Base-by-base conservation (phyloP, 2,329 filamentous ascomycete genomes). In the Cercospora brassicicola region DNA sequence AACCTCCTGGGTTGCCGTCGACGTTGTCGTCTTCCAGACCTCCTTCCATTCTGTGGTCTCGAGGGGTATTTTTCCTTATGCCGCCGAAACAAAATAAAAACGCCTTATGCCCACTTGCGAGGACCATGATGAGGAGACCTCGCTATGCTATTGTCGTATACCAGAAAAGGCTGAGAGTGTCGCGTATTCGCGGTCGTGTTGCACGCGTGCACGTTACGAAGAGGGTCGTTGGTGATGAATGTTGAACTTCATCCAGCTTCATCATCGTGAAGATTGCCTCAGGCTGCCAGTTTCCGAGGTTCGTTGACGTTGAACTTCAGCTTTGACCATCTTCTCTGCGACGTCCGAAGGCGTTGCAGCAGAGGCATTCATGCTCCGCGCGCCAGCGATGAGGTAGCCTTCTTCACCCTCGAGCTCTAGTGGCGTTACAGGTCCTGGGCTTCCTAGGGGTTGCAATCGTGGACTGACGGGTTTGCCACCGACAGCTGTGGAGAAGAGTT, bases 361-460 rank as follows among this genome's bases (percentile, higher is more conserved):
- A 11, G 59, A 64, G 23, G 69, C 62, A 9, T 70, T 67, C 6
- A 72, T 64, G 20, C 75, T 72, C 31, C 77, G 75, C 8, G 79
- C 77, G 6, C 83, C 82, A 23, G 81, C 82, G n/a, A 81, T 77
- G 30, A 85, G 77, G 69, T 85, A 85, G 63, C 72, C 81, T 13
- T 78, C 76, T 15, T 76, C 72, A 1, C 77, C 78, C 73, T 84
- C 84, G 33, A 86, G 79, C 70, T 83, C 82, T 57, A 86, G 74
- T n/a, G 84, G 84, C 26, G 84, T 86, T 45, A 86, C 83, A 6
- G 83, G 83, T 45, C 83, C 83, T 2, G 84, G 84, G 64, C 83
- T 85, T 15, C 82, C 83, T 23, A 84, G 74, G 26, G 84, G 84
- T 26, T 78, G 79, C 48, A 86, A 78, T 45, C 82, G 80, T 33